Conservation (phyloP, 345 rosid genomes). For the Schrenkiella parvula region DNA sequence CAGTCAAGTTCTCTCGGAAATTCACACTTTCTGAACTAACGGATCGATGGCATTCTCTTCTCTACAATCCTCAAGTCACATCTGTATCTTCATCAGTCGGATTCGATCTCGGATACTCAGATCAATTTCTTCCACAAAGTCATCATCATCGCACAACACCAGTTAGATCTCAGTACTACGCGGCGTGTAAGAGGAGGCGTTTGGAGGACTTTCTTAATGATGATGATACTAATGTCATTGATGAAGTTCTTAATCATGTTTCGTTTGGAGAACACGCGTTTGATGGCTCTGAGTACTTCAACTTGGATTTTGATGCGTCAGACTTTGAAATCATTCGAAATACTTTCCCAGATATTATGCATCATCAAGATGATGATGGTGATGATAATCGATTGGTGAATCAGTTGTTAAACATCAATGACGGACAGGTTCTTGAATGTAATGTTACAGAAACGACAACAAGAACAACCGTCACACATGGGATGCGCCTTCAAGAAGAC, state of each 20-base stretch:
- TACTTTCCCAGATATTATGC: background rate
- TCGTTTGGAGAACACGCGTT: background rate
- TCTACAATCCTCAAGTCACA: slow-evolving; percentile 61
- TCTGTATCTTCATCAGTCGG: slow-evolving; percentile 50
- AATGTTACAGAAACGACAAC: background rate
- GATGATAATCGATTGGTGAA: background rate
- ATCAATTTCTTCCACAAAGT: slow-evolving; percentile 2
- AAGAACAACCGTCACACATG: too few relatives aligned
- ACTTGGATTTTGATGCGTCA: background rate
- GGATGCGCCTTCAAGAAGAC: background rate
- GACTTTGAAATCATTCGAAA: background rate
- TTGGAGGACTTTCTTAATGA: slow-evolving; percentile 9
- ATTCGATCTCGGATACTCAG: slow-evolving; percentile 36
- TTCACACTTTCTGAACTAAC: slow-evolving; percentile 54
- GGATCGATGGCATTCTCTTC: slow-evolving; percentile 71
- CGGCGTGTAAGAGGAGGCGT: slow-evolving; percentile 9
- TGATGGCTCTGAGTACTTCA: background rate
- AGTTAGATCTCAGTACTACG: slow-evolving; percentile 17
- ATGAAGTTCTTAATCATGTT: background rate
- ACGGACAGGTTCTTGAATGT: background rate
- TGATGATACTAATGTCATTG: background rate
- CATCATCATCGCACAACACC: background rate
- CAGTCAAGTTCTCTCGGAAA: slow-evolving; percentile 59
- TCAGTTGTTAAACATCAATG: slow-evolving; percentile 1
- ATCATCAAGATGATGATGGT: background rate